phyloP scores from a whole-genome alignment of 2,329 filamentous ascomycete species.

The Dendrostoma leiphaemia region DNA sequence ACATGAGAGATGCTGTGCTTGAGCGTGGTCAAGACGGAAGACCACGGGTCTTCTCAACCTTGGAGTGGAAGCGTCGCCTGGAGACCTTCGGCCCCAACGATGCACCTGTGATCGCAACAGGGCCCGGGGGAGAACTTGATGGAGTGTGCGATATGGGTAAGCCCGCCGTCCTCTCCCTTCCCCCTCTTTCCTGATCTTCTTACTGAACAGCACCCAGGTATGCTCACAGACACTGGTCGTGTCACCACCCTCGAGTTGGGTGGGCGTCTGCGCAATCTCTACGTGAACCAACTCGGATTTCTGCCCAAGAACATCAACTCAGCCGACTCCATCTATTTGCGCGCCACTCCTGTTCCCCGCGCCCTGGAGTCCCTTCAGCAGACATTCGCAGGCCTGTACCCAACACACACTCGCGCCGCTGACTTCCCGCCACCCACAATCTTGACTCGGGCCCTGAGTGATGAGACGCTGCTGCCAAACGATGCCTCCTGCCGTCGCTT shows the following conservation, averaged over 20 bases:
- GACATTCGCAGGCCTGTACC: conserved; percentile 73
- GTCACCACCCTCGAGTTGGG: conserved; percentile 71
- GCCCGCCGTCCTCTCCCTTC: neutral
- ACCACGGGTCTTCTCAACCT: conserved; percentile 38
- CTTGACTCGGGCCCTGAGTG: conserved; percentile 59
- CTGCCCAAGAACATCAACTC: conserved; percentile 56
- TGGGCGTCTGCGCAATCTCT: conserved; percentile 65
- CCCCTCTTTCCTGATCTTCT: neutral
- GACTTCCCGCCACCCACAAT: conserved; percentile 62
- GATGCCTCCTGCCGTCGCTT: conserved; percentile 72
- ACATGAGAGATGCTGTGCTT: conserved; percentile 57
- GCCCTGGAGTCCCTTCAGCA: conserved; percentile 78
- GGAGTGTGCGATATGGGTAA: conserved; percentile 69
- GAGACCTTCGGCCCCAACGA: conserved; percentile 77
- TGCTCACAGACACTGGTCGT: conserved; percentile 73
- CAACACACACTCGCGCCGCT: conserved; percentile 40
- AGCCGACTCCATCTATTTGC: conserved; percentile 65
- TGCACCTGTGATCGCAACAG: conserved; percentile 66
- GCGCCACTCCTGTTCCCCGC: conserved; percentile 71
- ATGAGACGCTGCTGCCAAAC: conserved; percentile 81
- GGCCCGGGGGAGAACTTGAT: conserved; percentile 70
- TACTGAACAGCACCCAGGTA: conserved; percentile 35
- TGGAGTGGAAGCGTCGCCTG: conserved; percentile 68
- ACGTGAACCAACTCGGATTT: conserved; percentile 72
- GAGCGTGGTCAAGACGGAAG: conserved; percentile 35